Evolutionary conservation across 495 filamentous ascomycete species (phyloP), one percentile per base, ranked within the genome.

Genomic region (Neurospora sp.): DNA sequence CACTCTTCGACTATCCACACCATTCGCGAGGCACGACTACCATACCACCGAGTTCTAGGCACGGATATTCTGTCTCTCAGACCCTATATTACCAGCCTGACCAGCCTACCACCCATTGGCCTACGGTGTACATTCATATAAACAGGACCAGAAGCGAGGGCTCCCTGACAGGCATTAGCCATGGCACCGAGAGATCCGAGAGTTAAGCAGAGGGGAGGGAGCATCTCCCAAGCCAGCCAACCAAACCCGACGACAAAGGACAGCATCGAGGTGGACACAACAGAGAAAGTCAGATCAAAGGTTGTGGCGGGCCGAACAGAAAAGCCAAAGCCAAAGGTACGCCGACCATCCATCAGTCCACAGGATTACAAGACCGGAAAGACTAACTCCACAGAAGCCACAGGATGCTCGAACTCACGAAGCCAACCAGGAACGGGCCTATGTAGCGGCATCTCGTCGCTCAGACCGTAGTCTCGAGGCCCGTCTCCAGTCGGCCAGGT

Each of bases 371-470:
- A 1, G 46, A 35, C 27, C 14, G 9, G 14, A 9, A 16, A 35
- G 0, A 6, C 54, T 66, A 37, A 66, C 54, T 6, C 12, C 2
- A 31, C 54, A 7, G 35, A 66, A 66, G 54, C 54, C 54, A 10
- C 54, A 35, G 35, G 54, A 66, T 66, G 12, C 54, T 76, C 83
- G 92, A 39, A 92, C 90, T 9, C 91, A 92, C 75, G 93, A 95
- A 80, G 94, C 98, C 81, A 97, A 98, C 74, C 93, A 96, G 81
- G 95, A 98, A 82, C 87, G 94, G 75, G 95, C 95, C 46, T 98
- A 97, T 77, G 96, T 98, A 76, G 95, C 96, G 11, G 95, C 95
- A 3, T 98, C 95, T n/a, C 86, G 95, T 74, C 87, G 95, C 70
- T 91, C 92, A 77, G 95, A 98, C 78, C 90, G 95, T 62, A 94